phyloP scores from a whole-genome alignment of 2,329 filamentous ascomycete species.

The Scedosporium boydii region DNA sequence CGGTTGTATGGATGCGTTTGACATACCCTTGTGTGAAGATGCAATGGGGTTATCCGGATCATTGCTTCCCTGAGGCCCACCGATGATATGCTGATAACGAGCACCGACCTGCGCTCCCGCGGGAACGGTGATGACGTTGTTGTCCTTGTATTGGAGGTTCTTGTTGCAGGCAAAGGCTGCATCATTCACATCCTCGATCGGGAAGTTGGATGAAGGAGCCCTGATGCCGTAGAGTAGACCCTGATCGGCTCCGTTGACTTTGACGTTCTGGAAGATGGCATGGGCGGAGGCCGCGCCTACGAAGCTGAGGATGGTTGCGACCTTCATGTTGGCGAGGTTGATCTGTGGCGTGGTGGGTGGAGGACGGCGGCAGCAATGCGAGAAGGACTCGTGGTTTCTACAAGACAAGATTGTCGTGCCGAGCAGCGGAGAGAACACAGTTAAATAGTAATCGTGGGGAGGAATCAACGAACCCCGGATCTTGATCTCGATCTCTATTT shows the following conservation, averaged over 20 bases:
- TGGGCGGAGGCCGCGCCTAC: slow-evolving; percentile 26
- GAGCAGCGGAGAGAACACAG: too few species aligned
- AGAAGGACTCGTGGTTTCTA: neutral
- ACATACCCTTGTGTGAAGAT: slow-evolving; percentile 32
- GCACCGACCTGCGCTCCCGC: slow-evolving; percentile 38
- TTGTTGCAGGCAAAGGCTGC: slow-evolving; percentile 36
- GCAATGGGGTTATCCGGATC: slow-evolving; percentile 40
- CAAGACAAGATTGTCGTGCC: neutral
- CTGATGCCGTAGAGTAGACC: slow-evolving; percentile 40
- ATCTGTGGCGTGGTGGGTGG: neutral
- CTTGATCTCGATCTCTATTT: too few species aligned
- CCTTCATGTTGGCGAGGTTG: neutral
- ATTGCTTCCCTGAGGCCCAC: slow-evolving; percentile 31
- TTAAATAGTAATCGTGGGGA: too few species aligned
- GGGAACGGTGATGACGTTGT: slow-evolving; percentile 31
- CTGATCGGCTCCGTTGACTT: slow-evolving; percentile 37
- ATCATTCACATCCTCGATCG: slow-evolving; percentile 37
- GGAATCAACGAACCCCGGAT: too few species aligned
- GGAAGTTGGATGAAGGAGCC: slow-evolving; percentile 38
- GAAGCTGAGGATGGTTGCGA: slow-evolving; percentile 8
- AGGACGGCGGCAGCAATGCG: neutral
- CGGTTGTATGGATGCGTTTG: neutral
- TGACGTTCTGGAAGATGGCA: slow-evolving; percentile 33
- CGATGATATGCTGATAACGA: slow-evolving; percentile 40
- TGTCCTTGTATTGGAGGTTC: slow-evolving; percentile 24